Evolutionary conservation across 208 protist genomes (phyloP), one percentile per base, ranked within the genome.

Genomic region (Leishmania tarentolae): DNA sequence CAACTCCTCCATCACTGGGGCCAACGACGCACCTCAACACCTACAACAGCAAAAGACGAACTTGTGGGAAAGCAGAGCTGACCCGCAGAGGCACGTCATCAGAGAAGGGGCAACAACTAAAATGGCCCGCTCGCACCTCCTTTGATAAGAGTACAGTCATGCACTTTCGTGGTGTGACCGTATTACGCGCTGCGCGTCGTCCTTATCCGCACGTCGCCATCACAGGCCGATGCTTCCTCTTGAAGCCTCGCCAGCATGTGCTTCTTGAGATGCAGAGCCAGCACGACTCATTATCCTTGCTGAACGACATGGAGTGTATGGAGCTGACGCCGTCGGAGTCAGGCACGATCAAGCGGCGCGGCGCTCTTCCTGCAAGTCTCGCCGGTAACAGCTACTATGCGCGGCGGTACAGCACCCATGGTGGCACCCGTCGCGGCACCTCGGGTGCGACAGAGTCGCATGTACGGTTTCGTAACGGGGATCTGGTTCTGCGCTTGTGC

Each of bases 381-480:
- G 50, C 88, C 0, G 93, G 93, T 9, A 96, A 95, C 80, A 81
- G 82, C 44, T 96, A 96, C 85, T 96, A 96, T 76, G 85, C 92
- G 42, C 69, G 83, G 59, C 90, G 93, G 5, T 96, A 91, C 76
- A 77, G 57, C n/a, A 52, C 53, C 15, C 66, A 63, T 8, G n/a
- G 35, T 50, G 71, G 6, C 76, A 52, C 37, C 5, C 24, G 31
- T 46, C 72, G 42, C 17, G 46, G 71, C 31, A 28, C 52, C 37
- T 42, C 11, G 40, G 44, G 46, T 6, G n/a, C 50, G 7, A 31
- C 76, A 47, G 46, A 57, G 37, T 40, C 75, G 24, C 21, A 72
- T 46, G 63, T 21, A 31, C 65, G 59, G 21, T 84, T 86, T 56
- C 37, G 79, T 35, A 79, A 35, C 47, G 83, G 91, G 31, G 88